Percentiles rank a stretch among this genome's conserved stretches.
Conservation (phyloP, 371 early-diverging fungal species). For the Phascolomyces articulosus region DNA sequence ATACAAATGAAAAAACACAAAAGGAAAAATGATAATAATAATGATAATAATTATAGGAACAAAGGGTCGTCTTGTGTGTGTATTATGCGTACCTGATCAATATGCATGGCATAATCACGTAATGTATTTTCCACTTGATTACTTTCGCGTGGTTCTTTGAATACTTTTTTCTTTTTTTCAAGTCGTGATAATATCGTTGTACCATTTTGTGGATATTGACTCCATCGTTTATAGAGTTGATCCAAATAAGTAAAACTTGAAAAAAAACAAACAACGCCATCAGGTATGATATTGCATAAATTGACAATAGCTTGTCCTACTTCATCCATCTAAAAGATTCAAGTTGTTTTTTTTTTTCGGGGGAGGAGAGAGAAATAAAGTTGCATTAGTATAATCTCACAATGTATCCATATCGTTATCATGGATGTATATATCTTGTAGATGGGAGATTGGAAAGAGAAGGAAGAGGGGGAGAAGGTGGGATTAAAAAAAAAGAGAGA, state of each 20-base stretch:
- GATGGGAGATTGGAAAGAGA: too few relatives aligned
- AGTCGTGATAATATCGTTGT: constrained; percentile 43
- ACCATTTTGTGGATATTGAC: constrained; percentile 23
- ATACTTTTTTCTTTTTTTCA: constrained; percentile 64
- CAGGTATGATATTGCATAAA: constrained; percentile 83
- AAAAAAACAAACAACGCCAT: constrained; percentile 95
- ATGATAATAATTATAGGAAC: not conserved
- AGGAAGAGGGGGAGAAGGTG: too few relatives aligned
- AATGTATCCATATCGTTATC: too few relatives aligned
- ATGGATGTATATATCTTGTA: too few relatives aligned
- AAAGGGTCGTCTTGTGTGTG: not conserved
- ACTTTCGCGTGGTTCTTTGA: constrained; percentile 71
- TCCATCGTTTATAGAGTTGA: constrained; percentile 63
- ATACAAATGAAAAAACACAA: too few relatives aligned
- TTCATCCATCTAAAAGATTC: constrained; percentile 62
- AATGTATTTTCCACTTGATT: constrained; percentile 62
- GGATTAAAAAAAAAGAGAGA: too few relatives aligned
- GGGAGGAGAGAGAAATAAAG: too few relatives aligned
- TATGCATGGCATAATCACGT: constrained; percentile 59
- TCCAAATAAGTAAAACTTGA: constrained; percentile 90
- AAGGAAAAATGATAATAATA: too few relatives aligned
- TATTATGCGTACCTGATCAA: constrained; percentile 22
- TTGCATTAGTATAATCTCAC: too few relatives aligned
- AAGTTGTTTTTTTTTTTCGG: too few relatives aligned
- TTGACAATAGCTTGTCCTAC: constrained; percentile 75